A percentile compares a stretch with the other conserved stretches of the same genome.
phyloP scores from a whole-genome alignment of 1,284 basidiomycete genomes.

The Acaromyces ingoldii region DNA sequence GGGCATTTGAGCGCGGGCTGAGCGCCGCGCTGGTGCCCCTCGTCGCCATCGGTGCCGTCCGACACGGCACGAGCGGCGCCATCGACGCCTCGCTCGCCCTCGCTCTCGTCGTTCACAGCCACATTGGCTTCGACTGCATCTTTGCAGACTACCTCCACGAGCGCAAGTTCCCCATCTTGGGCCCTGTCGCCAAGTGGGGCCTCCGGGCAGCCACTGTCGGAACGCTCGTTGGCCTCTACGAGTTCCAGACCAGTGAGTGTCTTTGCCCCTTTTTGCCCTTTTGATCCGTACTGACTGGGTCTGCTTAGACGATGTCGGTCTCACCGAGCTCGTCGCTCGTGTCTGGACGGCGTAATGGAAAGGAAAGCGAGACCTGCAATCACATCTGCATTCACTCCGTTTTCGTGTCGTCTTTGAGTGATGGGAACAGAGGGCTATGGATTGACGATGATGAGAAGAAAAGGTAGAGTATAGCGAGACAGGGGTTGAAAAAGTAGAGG shows the following conservation, averaged over 20 bases:
- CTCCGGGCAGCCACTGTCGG: constrained; percentile 73
- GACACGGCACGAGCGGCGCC: constrained; percentile 47
- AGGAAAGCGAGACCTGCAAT: too few relatives aligned
- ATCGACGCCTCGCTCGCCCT: constrained; percentile 83
- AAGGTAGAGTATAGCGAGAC: too few relatives aligned
- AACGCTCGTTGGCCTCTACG: constrained; percentile 83
- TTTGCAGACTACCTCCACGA: constrained; percentile 78
- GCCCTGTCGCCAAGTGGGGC: constrained; percentile 67
- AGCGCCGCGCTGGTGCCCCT: constrained; percentile 82
- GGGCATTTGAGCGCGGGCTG: constrained; percentile 91
- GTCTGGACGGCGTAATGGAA: constrained; percentile 66
- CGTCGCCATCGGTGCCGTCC: constrained; percentile 46
- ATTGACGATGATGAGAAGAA: too few relatives aligned
- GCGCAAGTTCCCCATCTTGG: constrained; percentile 79
- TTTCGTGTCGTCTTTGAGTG: too few relatives aligned
- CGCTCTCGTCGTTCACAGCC: constrained; percentile 83
- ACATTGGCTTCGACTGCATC: constrained; percentile 63
- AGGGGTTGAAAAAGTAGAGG: too few relatives aligned
- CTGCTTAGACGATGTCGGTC: constrained; percentile 70
- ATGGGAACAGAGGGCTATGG: too few relatives aligned
- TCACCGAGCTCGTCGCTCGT: constrained; percentile 66
- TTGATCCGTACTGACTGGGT: not conserved
- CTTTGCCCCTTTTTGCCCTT: not conserved
- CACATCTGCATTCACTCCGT: too few relatives aligned
- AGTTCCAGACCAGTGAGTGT: constrained; percentile 48